These are phyloP conservation scores for Komagataella mondaviorum DNA, from an alignment of 805 yeast species.

Conservation along the genomic window DNA sequence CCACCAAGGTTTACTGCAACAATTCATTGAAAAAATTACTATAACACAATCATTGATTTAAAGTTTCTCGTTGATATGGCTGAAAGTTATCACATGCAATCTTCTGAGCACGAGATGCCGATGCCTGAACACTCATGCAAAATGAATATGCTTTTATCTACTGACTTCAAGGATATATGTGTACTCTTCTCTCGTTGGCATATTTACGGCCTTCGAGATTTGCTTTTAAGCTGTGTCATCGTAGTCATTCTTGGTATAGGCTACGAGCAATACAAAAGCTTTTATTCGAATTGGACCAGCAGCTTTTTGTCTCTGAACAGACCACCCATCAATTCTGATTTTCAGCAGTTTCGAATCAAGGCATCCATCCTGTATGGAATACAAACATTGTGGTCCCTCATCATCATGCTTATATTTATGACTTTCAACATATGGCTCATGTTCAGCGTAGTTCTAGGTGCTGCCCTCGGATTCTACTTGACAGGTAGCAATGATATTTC, in stretches of 20 bases:
- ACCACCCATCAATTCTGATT: neutral
- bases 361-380: conserved; percentile 22
- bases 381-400: conserved; percentile 27
- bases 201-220: conserved; percentile 18
- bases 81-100: neutral
- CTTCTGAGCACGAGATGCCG: neutral
- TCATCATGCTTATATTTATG: conserved; percentile 35
- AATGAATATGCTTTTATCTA: conserved; percentile 27
- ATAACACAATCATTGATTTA: neutral
- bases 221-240: conserved; percentile 19
- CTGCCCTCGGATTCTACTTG: conserved; percentile 23
- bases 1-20: too few relatives aligned
- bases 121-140: conserved; percentile 12
- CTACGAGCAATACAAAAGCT: conserved; percentile 22
- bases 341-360: conserved; percentile 3
- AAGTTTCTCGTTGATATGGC: neutral
- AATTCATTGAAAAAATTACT: too few relatives aligned
- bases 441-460: conserved; percentile 27
- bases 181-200: conserved; percentile 26
- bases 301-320: neutral
- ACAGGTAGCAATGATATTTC: conserved; percentile 2
- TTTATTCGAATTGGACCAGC: conserved; percentile 10
- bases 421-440: conserved; percentile 32
- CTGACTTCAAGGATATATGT: conserved; percentile 29
- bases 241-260: conserved; percentile 17